Percentiles rank a stretch among this genome's conserved stretches.
Evolutionary conservation across 768 basidiomycete species (phyloP).

Genomic region (Boletus tylopilopsis): DNA sequence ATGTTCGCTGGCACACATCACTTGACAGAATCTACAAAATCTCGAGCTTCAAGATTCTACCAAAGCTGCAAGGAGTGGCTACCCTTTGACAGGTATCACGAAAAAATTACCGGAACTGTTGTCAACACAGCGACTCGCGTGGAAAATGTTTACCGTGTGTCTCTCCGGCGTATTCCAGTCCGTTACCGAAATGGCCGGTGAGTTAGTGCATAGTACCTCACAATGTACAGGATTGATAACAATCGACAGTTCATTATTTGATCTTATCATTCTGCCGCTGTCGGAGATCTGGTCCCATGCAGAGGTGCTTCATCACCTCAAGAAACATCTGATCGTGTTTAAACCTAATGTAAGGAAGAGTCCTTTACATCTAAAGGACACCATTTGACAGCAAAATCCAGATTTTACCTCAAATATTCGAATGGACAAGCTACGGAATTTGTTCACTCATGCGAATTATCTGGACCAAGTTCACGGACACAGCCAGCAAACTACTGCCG

Average conservation of each 20-base stretch:
- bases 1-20: not conserved
- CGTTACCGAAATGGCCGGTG: not conserved
- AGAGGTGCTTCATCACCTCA: not conserved
- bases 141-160: not conserved
- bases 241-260: not conserved
- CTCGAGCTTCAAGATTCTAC: too few relatives aligned
- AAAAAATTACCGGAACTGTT: not conserved
- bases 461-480: too few relatives aligned
- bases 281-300: not conserved
- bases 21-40: fast-evolving
- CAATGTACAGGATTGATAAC: too few relatives aligned
- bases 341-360: too few relatives aligned
- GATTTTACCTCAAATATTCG: too few relatives aligned
- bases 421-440: too few relatives aligned
- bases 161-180: not conserved
- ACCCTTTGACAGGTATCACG: not conserved
- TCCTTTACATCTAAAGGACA: too few relatives aligned
- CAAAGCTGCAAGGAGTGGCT: not conserved
- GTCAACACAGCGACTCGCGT: not conserved
- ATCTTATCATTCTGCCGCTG: not conserved
- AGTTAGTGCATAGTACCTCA: too few relatives aligned
- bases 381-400: too few relatives aligned
- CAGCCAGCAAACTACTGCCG: too few relatives aligned
- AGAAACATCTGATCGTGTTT: too few relatives aligned
- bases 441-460: too few relatives aligned